phyloP scores from a whole-genome alignment of 75 land plant genomes.

The Larix kaempferi region DNA sequence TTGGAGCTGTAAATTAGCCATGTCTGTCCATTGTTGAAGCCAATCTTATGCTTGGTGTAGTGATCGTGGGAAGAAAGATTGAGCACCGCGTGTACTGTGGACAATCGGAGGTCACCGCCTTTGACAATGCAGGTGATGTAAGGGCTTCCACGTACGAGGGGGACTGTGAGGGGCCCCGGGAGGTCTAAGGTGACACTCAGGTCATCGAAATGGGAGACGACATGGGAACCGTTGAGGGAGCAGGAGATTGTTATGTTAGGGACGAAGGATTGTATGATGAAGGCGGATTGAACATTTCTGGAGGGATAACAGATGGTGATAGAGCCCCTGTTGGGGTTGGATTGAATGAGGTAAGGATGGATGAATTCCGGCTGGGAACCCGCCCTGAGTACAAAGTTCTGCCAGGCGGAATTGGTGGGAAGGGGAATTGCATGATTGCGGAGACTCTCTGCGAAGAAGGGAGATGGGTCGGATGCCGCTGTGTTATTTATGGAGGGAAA shows the following conservation, averaged over 20 bases:
- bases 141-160: conserved; percentile 36
- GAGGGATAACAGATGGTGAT: conserved; percentile 68
- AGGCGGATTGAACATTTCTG: conserved; percentile 26
- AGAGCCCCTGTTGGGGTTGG: conserved; percentile 44
- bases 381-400: conserved; percentile 69
- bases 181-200: conserved; percentile 56
- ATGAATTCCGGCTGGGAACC: conserved; percentile 82
- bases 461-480: conserved; percentile 14
- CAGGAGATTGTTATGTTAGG: conserved; percentile 33
- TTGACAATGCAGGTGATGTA: conserved; percentile 24
- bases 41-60: conserved; percentile 27
- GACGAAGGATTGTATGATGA: conserved; percentile 58
- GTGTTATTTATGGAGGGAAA: conserved; percentile 9
- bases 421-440: conserved; percentile 29
- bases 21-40: conserved; percentile 29
- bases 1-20: conserved; percentile 23
- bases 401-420: conserved; percentile 91
- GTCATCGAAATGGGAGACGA: conserved; percentile 29
- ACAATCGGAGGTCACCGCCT: conserved; percentile 12
- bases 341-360: conserved; percentile 68
- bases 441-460: conserved; percentile 11
- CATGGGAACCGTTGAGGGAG: neutral
- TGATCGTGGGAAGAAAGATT: conserved; percentile 3
- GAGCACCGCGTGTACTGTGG: conserved; percentile 26
- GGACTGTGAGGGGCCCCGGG: conserved; percentile 37